Evolutionary conservation across 1,284 basidiomycete species (phyloP).

Genomic region (Wallemia mellicola): DNA sequence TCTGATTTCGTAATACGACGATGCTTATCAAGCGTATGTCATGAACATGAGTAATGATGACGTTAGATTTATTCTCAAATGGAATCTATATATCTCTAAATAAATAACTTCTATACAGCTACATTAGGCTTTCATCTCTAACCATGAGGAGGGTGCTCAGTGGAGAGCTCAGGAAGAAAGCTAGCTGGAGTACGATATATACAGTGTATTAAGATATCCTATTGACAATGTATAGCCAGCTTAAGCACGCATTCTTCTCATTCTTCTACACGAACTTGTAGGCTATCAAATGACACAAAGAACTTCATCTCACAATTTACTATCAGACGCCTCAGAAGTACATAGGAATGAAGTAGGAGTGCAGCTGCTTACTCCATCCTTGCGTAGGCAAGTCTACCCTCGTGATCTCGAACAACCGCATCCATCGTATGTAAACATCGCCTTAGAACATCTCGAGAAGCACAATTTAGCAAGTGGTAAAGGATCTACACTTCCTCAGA

Average conservation of each 20-base stretch:
- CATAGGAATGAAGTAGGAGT: conserved; percentile 60
- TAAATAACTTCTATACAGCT: not conserved
- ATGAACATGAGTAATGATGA: not conserved
- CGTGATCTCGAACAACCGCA: conserved; percentile 35
- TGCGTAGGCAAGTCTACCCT: conserved; percentile 64
- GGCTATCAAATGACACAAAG: not conserved
- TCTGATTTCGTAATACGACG: no score
- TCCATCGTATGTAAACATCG: conserved; percentile 34
- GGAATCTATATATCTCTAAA: not conserved
- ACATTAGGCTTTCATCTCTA: not conserved
- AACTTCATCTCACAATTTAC: not conserved
- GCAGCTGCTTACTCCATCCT: conserved; percentile 48
- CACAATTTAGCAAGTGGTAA: conserved; percentile 54
- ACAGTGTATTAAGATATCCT: not conserved
- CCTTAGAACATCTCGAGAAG: conserved; percentile 40
- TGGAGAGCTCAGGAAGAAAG: not conserved
- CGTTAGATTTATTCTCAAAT: not conserved
- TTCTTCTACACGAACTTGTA: not conserved
- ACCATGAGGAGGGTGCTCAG: not conserved
- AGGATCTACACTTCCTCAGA: conserved; percentile 48
- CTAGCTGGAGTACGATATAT: not conserved
- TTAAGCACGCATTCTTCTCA: no score
- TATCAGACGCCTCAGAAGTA: not conserved
- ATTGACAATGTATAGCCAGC: not conserved
- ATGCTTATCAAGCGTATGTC: not conserved